Conservation (phyloP, 352 stramenopile genomes). For the Phytopythium aichiense region DNA sequence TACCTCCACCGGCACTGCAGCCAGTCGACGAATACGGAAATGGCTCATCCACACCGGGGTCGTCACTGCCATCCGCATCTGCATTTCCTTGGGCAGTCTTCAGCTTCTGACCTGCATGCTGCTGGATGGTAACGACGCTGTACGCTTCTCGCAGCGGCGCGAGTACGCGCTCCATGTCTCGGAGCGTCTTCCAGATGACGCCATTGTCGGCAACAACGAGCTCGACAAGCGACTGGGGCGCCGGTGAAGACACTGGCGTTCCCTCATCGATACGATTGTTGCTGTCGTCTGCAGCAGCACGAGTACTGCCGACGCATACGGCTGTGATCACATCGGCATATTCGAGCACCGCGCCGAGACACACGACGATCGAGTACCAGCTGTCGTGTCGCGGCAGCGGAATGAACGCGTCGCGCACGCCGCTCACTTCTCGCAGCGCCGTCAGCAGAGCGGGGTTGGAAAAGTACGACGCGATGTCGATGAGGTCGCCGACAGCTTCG, state of each 20-base stretch:
- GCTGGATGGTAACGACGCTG: constrained; percentile 48
- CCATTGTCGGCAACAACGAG: constrained; percentile 48
- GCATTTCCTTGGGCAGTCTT: neutral
- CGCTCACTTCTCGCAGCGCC: constrained; percentile 30
- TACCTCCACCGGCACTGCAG: constrained; percentile 9
- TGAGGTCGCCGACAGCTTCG: constrained; percentile 44
- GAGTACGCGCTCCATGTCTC: constrained; percentile 36
- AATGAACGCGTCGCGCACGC: constrained; percentile 37
- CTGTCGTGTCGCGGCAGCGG: constrained; percentile 50
- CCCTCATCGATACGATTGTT: neutral
- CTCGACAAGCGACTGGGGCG: constrained; percentile 33
- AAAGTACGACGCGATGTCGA: constrained; percentile 65
- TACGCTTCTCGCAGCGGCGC: constrained; percentile 63
- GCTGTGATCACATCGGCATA: constrained; percentile 53
- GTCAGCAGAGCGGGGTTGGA: constrained; percentile 41
- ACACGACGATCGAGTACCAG: constrained; percentile 64
- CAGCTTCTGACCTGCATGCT: constrained; percentile 11
- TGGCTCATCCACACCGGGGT: neutral
- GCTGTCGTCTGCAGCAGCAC: constrained; percentile 9
- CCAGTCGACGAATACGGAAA: neutral
- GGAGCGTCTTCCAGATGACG: constrained; percentile 39
- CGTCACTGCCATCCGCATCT: neutral
- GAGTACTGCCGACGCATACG: constrained; percentile 28
- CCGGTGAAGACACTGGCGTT: constrained; percentile 13
- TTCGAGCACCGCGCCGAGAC: constrained; percentile 39